phyloP scores from a whole-genome alignment of 116 monocot genomes.

The Papilionanthe hybrid region DNA sequence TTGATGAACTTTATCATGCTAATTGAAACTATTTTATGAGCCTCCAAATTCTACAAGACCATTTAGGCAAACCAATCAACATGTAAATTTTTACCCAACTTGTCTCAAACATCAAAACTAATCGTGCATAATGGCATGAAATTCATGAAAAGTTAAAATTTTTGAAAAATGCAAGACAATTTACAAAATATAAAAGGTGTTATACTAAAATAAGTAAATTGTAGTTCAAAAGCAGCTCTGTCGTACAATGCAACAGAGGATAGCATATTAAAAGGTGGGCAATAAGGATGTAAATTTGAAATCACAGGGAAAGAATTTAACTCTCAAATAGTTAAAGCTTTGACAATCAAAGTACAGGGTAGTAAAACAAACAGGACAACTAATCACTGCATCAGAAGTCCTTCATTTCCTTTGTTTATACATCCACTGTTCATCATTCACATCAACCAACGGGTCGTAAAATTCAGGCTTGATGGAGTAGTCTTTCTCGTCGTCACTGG shows the following conservation, averaged over 20 bases:
- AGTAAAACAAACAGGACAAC: slow-evolving; percentile 96
- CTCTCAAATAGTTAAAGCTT: background rate
- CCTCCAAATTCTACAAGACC: no score
- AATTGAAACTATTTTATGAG: no score
- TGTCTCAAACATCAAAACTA: no score
- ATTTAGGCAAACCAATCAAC: no score
- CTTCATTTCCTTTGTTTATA: slow-evolving; percentile 55
- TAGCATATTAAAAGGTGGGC: background rate
- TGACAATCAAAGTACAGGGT: slow-evolving; percentile 92
- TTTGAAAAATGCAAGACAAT: background rate
- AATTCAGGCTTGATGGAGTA: slow-evolving; percentile 83
- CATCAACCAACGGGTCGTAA: slow-evolving; percentile 79
- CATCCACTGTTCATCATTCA: slow-evolving; percentile 73
- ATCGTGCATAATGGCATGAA: no score
- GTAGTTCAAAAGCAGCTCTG: background rate
- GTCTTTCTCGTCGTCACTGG: slow-evolving; percentile 94
- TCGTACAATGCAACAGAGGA: background rate
- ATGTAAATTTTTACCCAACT: no score
- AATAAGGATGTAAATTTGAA: background rate
- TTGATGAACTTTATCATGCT: no score
- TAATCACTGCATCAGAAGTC: slow-evolving; percentile 77
- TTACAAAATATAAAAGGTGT: background rate
- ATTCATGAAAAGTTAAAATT: no score
- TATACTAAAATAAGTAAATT: background rate
- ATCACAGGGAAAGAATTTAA: background rate